These are phyloP conservation scores for Amanita thiersii DNA, from an alignment of 768 basidiomycete species.

Conservation along the genomic window DNA sequence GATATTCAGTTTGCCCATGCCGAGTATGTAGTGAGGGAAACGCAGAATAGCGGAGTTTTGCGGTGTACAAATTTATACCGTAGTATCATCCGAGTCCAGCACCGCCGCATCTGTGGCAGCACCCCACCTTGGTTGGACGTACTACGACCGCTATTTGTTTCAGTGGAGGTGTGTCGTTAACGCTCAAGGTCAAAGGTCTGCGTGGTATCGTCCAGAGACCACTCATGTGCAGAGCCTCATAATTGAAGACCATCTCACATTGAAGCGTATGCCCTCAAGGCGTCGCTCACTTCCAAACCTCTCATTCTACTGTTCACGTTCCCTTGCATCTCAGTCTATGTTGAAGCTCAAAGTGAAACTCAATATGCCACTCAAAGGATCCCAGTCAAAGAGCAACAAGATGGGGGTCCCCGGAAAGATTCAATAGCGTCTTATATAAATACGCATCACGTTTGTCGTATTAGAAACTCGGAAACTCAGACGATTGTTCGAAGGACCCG, in stretches of 20 bases:
- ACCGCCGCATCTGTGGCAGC: too few species aligned
- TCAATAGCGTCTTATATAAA: not conserved
- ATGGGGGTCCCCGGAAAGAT: not conserved
- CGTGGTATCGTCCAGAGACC: too few species aligned
- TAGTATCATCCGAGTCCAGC: too few species aligned
- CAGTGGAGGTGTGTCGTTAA: too few species aligned
- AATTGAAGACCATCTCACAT: too few species aligned
- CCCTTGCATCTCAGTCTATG: conserved; percentile 37
- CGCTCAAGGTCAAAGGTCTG: too few species aligned
- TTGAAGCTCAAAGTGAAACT: conserved; percentile 40
- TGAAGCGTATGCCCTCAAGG: conserved; percentile 32
- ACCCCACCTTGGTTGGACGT: too few species aligned
- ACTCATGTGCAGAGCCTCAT: too few species aligned
- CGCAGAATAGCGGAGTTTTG: too few species aligned
- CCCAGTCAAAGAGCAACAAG: conserved; percentile 6
- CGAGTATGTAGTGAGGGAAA: too few species aligned
- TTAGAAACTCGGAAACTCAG: not conserved
- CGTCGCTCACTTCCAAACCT: conserved; percentile 51
- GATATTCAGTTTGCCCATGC: conserved; percentile 82
- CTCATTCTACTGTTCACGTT: conserved; percentile 33
- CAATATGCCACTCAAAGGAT: conserved; percentile 21
- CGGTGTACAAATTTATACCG: too few species aligned
- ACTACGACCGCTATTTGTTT: too few species aligned
- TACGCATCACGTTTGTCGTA: not conserved
- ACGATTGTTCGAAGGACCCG: not conserved